These are phyloP conservation scores for Sugiyamaella xylanicola DNA, from an alignment of 1,139 yeast genomes.

Conservation along the genomic window DNA sequence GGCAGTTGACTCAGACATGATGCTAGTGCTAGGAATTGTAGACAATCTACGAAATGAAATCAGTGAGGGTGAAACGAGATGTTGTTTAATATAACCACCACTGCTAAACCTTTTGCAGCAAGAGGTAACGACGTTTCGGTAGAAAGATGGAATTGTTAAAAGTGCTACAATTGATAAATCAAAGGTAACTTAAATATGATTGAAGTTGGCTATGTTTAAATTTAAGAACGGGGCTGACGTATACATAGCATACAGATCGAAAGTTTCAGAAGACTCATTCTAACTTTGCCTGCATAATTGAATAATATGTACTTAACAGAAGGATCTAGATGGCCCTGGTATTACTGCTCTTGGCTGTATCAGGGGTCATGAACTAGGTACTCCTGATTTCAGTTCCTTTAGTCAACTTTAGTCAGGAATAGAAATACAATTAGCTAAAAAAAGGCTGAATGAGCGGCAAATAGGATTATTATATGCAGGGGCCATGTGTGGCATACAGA, in stretches of 20 bases:
- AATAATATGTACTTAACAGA: background rate
- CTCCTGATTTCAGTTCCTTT: background rate
- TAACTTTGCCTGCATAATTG: background rate
- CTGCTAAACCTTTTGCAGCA: conserved; percentile 13
- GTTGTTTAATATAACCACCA: conserved; percentile 1
- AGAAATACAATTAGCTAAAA: too few species aligned
- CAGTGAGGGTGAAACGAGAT: background rate
- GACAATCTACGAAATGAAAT: background rate
- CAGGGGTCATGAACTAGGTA: background rate
- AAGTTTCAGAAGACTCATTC: conserved; percentile 14
- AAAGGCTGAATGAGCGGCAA: too few species aligned
- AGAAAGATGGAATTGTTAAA: conserved; percentile 10
- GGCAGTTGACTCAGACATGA: conserved; percentile 3
- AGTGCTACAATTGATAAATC: background rate
- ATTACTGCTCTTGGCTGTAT: background rate
- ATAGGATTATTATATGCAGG: too few species aligned
- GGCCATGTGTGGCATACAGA: too few species aligned
- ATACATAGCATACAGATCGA: background rate
- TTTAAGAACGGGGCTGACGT: background rate
- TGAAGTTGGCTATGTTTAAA: too few species aligned
- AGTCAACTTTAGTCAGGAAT: too few species aligned
- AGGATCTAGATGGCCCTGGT: background rate
- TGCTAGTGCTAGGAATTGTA: background rate
- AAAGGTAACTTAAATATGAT: too few species aligned
- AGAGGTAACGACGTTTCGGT: conserved; percentile 2